These are phyloP conservation scores for Calonectria honghensis DNA, from an alignment of 2,329 filamentous ascomycete genomes.

Conservation along the genomic window DNA sequence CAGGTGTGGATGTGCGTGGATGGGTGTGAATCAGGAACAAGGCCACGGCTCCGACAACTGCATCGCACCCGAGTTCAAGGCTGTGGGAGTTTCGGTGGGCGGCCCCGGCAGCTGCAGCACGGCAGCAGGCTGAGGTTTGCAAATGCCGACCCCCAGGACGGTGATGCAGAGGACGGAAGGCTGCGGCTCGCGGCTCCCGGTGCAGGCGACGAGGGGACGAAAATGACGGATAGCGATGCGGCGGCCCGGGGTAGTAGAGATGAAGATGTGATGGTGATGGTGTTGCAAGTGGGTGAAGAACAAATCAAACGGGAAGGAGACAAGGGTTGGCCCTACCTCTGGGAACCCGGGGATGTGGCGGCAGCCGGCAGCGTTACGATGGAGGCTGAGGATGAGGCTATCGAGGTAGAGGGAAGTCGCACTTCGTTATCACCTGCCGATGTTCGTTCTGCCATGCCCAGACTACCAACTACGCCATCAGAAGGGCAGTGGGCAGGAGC, in stretches of 20 bases:
- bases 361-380: slow-evolving; percentile 40
- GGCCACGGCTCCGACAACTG: slow-evolving; percentile 43
- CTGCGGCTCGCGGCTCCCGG: slow-evolving; percentile 22
- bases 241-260: slow-evolving; percentile 24
- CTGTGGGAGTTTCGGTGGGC: slow-evolving; percentile 41
- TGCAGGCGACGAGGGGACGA: slow-evolving; percentile 18
- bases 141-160: slow-evolving; percentile 3
- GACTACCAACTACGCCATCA: slow-evolving; percentile 76
- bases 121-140: slow-evolving; percentile 31
- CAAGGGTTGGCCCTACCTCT: slow-evolving; percentile 55
- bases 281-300: slow-evolving; percentile 40
- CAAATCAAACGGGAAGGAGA: slow-evolving; percentile 42
- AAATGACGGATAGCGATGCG: slow-evolving; percentile 28
- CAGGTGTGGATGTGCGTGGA: slow-evolving; percentile 42
- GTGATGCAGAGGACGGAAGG: slow-evolving; percentile 36
- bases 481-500: slow-evolving; percentile 65
- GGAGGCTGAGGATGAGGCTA: slow-evolving; percentile 53
- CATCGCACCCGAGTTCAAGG: slow-evolving; percentile 43
- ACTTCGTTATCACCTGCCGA: slow-evolving; percentile 73
- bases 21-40: slow-evolving; percentile 51
- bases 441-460: slow-evolving; percentile 79
- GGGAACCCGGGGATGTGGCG: slow-evolving; percentile 49
- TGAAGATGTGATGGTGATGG: slow-evolving; percentile 20
- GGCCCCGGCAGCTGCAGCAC: slow-evolving; percentile 41
- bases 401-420: slow-evolving; percentile 68